Evolutionary conservation across 148 eudicot species (phyloP).

Genomic region (Fagopyrum homotropicum): DNA sequence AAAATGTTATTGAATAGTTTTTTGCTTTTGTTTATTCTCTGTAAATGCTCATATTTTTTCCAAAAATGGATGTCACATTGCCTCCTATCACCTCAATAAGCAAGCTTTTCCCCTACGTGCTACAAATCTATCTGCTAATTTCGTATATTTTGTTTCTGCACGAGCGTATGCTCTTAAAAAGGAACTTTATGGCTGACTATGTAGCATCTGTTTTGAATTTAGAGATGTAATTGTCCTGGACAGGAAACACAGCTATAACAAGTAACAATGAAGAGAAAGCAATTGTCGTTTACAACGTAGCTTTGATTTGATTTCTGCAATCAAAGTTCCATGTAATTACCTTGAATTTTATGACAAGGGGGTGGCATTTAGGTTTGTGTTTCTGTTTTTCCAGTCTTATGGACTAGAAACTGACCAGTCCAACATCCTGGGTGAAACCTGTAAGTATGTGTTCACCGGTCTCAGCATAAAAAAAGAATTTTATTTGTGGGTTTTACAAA

Average conservation of each 20-base stretch:
- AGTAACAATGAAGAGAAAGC: slow-evolving; percentile 64
- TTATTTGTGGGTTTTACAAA: slow-evolving; percentile 2
- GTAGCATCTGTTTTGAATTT: not conserved
- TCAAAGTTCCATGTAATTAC: not conserved
- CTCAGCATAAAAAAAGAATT: not conserved
- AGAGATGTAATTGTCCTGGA: slow-evolving; percentile 16
- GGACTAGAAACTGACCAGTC: slow-evolving; percentile 50
- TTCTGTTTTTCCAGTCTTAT: slow-evolving; percentile 46
- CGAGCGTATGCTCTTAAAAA: not conserved
- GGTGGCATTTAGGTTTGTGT: slow-evolving; percentile 2
- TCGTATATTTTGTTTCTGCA: not conserved
- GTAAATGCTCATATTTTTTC: not conserved
- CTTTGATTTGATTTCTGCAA: not conserved
- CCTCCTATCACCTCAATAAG: too few species aligned
- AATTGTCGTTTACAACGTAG: slow-evolving; percentile 89
- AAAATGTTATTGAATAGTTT: not conserved
- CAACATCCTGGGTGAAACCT: slow-evolving; percentile 43
- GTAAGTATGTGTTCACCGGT: slow-evolving; percentile 43
- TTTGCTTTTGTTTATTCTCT: not conserved
- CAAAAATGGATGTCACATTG: too few species aligned
- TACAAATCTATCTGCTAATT: not conserved
- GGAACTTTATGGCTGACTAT: not conserved
- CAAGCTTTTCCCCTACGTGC: too few species aligned
- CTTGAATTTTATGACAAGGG: not conserved
- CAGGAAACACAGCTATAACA: slow-evolving; percentile 45